A percentile compares a stretch with the other conserved stretches of the same genome.
Evolutionary conservation across 192 early-diverging fungal species (phyloP).

Genomic region (Entomortierella beljakovae): DNA sequence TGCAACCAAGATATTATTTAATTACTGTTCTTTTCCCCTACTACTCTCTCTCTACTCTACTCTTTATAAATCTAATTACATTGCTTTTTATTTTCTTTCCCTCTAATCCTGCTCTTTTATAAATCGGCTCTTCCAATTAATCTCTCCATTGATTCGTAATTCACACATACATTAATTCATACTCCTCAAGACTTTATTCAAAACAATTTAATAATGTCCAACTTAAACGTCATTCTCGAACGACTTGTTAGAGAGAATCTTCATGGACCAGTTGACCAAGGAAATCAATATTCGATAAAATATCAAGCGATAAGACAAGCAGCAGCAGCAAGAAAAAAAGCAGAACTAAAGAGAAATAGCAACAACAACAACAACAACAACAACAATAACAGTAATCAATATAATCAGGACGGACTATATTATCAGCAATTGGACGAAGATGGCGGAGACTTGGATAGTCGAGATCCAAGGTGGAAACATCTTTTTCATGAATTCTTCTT

Average conservation of each 20-base stretch:
- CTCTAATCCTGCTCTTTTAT: too few species aligned
- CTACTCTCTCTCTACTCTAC: too few species aligned
- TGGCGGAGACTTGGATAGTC: constrained; percentile 63
- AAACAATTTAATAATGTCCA: constrained; percentile 42
- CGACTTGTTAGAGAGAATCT: constrained; percentile 70
- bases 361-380: constrained; percentile 1
- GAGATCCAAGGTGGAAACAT: constrained; percentile 72
- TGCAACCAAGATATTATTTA: too few species aligned
- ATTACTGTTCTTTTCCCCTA: too few species aligned
- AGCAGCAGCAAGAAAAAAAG: background rate
- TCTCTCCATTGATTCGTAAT: too few species aligned
- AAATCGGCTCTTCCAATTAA: too few species aligned
- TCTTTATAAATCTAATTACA: too few species aligned
- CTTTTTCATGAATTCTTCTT: constrained; percentile 82
- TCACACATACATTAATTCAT: too few species aligned
- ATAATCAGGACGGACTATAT: background rate
- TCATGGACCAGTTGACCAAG: constrained; percentile 68
- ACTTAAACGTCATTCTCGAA: constrained; percentile 62
- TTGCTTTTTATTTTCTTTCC: too few species aligned
- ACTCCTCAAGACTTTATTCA: too few species aligned
- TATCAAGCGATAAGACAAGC: constrained; percentile 29
- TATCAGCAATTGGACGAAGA: constrained; percentile 14
- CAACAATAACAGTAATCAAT: background rate
- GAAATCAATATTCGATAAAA: constrained; percentile 28
- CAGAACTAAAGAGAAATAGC: too few species aligned